Base-by-base conservation (phyloP, 768 basidiomycete genomes). In the Gymnopilus junonius region DNA sequence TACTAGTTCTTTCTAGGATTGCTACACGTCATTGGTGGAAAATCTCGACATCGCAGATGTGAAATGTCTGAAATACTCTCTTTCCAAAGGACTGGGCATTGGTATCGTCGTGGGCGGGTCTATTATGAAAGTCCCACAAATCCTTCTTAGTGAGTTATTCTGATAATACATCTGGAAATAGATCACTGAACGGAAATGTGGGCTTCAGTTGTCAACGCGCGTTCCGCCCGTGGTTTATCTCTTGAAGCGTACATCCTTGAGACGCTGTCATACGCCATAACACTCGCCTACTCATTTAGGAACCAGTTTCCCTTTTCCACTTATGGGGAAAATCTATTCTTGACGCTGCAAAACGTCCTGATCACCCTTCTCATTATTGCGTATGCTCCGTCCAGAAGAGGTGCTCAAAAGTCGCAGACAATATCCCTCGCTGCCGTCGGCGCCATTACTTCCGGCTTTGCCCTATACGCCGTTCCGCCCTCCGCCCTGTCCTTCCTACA, bases 301-400 rank as follows among this genome's bases (percentile, higher is more conserved):
- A 91, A 94, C 71, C 75, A 81, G 23, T 98, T 96, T 76, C 95
- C 97, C 0, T 97, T 98, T 82, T 94, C 93, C 20, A 98, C 97
- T 0, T 99, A 98, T 63, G 97, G 97, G 71, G 97, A 99, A 77
- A 98, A 97, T 80, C 74, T 95, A 60, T 98, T 98, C 86, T 84
- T 99, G 53, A 89, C 93, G 31, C 71, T 95, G 62, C 95, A 97
- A 76, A 95, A 97, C 79, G 81, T 90, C 68, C 64, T 92, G 77
- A 94, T 98, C 73, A 94, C 94, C 15, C 82, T 95, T 70, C 87
- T 96, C 68, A 97, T 97, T 75, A 83, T 95, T 54, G 79, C 79
- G 74, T 90, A 91, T 71, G 70, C 84, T 14, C 82, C 86, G 4
- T 51, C 68, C 20, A 45, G 62, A 23, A 55, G 51, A 31, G 65